Conservation (phyloP, 306 rosid genomes). For the Malus sieversii region DNA sequence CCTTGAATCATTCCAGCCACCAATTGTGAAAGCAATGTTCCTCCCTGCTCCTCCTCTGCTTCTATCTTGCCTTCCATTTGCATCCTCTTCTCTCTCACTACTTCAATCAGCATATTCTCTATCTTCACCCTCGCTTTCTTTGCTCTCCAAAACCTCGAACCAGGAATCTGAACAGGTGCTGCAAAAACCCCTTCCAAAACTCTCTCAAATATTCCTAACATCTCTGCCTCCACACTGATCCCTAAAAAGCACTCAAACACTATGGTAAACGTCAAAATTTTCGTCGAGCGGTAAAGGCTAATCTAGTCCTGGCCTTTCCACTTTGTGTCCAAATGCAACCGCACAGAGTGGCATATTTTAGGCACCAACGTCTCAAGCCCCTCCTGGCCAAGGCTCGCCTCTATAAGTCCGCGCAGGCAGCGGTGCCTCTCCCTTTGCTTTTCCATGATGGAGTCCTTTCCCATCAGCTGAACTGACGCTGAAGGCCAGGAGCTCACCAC, state of each 20-base stretch:
- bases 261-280: constrained; percentile 42
- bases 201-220: constrained; percentile 59
- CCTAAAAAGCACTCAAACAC: constrained; percentile 77
- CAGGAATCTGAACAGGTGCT: constrained; percentile 35
- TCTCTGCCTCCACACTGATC: constrained; percentile 43
- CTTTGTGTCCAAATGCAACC: constrained; percentile 27
- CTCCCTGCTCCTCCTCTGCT: constrained; percentile 29
- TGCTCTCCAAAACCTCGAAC: constrained; percentile 58
- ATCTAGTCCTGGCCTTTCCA: constrained; percentile 45
- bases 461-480: constrained; percentile 78
- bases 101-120: constrained; percentile 37
- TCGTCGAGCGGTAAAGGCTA: constrained; percentile 49
- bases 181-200: constrained; percentile 72
- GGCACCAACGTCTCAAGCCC: constrained; percentile 56
- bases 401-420: constrained; percentile 42
- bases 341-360: constrained; percentile 39
- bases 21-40: constrained; percentile 41
- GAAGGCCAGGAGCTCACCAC: constrained; percentile 91
- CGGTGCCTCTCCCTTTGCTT: constrained; percentile 64
- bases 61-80: constrained; percentile 34
- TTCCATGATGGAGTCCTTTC: constrained; percentile 68
- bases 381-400: constrained; percentile 36
- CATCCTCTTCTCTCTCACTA: constrained; percentile 60
- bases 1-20: constrained; percentile 54
- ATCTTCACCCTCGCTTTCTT: constrained; percentile 65